These are phyloP conservation scores for Lecanicillium sp. DNA, from an alignment of 2,329 filamentous ascomycete species.

Conservation along the genomic window DNA sequence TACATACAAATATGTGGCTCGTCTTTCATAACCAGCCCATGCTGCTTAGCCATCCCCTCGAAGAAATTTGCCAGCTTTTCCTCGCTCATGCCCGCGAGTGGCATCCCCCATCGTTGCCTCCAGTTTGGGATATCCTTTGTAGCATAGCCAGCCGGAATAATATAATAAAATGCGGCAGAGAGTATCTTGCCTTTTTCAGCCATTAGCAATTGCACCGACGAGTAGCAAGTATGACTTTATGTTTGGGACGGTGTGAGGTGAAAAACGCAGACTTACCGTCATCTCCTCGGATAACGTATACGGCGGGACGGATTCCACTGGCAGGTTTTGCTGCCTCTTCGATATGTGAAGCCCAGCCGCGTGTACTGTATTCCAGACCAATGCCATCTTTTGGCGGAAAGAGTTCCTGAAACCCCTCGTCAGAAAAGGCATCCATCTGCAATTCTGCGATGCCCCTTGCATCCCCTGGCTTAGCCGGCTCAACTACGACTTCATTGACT, in stretches of 20 bases:
- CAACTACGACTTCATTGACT: no score
- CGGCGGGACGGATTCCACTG: background rate
- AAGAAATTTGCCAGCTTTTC: slow-evolving; percentile 12
- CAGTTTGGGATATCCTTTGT: slow-evolving; percentile 4
- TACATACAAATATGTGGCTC: slow-evolving; percentile 13
- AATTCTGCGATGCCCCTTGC: background rate
- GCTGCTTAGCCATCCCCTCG: slow-evolving; percentile 11
- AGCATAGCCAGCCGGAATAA: slow-evolving; percentile 10
- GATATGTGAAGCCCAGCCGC: background rate
- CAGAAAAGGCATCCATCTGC: slow-evolving; percentile 2
- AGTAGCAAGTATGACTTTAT: no score
- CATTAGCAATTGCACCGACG: no score
- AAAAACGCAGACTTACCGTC: background rate
- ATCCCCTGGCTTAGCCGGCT: background rate
- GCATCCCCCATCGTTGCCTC: slow-evolving; percentile 5
- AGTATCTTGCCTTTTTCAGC: background rate
- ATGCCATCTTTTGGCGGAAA: background rate
- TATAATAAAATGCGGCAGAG: background rate
- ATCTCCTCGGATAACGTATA: slow-evolving; percentile 3
- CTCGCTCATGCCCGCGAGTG: slow-evolving; percentile 7
- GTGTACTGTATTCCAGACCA: background rate
- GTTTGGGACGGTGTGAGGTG: background rate
- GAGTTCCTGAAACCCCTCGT: background rate
- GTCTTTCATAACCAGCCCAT: slow-evolving; percentile 10
- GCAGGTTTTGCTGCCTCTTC: no score